These are phyloP conservation scores for Tilletiaria anomala DNA, from an alignment of 1,284 basidiomycete genomes.

Conservation along the genomic window DNA sequence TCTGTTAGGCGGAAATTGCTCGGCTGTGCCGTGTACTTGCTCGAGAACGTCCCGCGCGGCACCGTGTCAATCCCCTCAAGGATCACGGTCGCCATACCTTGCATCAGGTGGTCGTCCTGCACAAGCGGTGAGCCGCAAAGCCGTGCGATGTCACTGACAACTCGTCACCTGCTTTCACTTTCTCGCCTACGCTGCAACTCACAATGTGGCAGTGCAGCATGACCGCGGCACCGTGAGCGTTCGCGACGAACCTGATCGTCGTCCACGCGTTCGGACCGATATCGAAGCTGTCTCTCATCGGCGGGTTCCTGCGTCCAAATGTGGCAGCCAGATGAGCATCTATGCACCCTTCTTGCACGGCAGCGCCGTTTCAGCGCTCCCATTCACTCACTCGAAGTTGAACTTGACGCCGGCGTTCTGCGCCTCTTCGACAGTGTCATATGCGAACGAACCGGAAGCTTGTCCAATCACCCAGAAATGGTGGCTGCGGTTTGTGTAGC, in stretches of 20 bases:
- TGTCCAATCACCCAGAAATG: conserved; percentile 18
- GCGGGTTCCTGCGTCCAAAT: too few relatives aligned
- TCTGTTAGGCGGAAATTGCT: neutral
- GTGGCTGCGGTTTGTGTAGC: too few relatives aligned
- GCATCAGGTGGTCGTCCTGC: conserved; percentile 14
- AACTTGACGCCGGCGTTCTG: conserved; percentile 6
- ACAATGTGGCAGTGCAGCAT: conserved; percentile 18
- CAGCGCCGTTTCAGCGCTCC: too few relatives aligned
- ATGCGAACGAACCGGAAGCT: conserved; percentile 10
- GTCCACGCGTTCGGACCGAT: too few relatives aligned
- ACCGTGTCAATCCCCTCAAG: conserved; percentile 19
- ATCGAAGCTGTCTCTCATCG: conserved; percentile 18
- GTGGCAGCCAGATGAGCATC: too few relatives aligned
- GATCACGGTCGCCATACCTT: conserved; percentile 18
- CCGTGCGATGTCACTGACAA: too few relatives aligned
- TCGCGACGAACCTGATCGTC: too few relatives aligned
- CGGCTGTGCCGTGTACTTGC: neutral
- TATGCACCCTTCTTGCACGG: too few relatives aligned
- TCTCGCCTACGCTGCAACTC: too few relatives aligned
- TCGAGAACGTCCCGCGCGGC: conserved; percentile 2
- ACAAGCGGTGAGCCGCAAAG: too few relatives aligned
- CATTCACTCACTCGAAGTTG: too few relatives aligned
- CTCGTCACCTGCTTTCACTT: too few relatives aligned
- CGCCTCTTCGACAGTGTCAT: conserved; percentile 12
- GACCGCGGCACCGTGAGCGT: conserved; percentile 18